Conservation (phyloP, 768 basidiomycete species). For the Calvatia gigantea region DNA sequence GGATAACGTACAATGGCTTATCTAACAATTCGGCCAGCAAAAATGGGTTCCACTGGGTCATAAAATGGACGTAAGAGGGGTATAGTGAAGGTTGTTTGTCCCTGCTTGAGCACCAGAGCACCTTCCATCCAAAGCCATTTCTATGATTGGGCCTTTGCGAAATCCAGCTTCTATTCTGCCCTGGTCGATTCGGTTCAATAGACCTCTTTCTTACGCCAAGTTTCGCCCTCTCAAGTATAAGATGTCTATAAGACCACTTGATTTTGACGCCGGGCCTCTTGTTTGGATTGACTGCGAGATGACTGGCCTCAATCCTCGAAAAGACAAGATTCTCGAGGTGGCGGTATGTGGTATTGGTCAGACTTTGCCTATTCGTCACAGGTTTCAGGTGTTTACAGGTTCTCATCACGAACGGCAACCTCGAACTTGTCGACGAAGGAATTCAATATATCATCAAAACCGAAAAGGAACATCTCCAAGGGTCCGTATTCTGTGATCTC, state of each 20-base stretch:
- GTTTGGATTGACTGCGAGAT: conserved; percentile 91
- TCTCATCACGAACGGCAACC: conserved; percentile 81
- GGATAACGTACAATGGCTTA: background rate
- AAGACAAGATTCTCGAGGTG: conserved; percentile 77
- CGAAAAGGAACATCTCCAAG: conserved; percentile 65
- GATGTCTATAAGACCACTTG: conserved; percentile 18
- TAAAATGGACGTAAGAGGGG: background rate
- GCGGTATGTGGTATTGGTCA: conserved; percentile 40
- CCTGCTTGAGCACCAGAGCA: background rate
- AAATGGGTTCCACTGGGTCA: background rate
- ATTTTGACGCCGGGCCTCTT: conserved; percentile 58
- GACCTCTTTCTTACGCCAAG: background rate
- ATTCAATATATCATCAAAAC: conserved; percentile 72
- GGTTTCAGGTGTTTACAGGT: conserved; percentile 41
- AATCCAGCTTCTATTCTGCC: background rate
- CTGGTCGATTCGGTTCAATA: background rate
- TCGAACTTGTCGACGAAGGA: conserved; percentile 79
- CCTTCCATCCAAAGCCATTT: background rate
- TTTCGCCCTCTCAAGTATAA: conserved; percentile 5
- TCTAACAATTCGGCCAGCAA: background rate
- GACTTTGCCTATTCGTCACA: background rate
- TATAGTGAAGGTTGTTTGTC: background rate
- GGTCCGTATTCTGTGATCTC: conserved; percentile 36
- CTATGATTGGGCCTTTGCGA: background rate
- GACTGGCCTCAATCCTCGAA: conserved; percentile 68